phyloP scores from a whole-genome alignment of 2,329 filamentous ascomycete genomes.

The Scleromitrula shiraiana region DNA sequence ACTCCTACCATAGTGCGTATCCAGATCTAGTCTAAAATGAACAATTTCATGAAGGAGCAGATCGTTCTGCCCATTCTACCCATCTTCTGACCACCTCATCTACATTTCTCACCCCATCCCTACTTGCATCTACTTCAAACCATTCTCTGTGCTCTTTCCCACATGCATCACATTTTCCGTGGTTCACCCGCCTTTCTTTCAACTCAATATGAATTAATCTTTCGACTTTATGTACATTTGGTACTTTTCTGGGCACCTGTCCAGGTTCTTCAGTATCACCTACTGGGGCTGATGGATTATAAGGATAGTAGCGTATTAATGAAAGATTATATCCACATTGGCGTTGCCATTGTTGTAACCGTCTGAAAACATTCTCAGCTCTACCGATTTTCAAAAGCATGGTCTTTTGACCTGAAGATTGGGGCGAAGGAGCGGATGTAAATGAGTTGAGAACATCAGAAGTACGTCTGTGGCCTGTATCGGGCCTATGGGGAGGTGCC shows the following conservation, averaged over 20 bases:
- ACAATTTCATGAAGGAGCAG: not conserved
- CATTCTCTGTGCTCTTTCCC: slow-evolving; percentile 85
- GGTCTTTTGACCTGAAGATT: slow-evolving; percentile 41
- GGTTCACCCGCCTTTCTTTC: slow-evolving; percentile 47
- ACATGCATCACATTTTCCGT: slow-evolving; percentile 62
- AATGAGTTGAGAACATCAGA: slow-evolving; percentile 50
- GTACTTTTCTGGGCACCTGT: slow-evolving; percentile 58
- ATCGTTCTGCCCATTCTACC: slow-evolving; percentile 58
- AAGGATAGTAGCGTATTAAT: slow-evolving; percentile 86
- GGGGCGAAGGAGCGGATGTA: slow-evolving; percentile 31
- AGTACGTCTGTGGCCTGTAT: slow-evolving; percentile 33
- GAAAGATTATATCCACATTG: slow-evolving; percentile 89
- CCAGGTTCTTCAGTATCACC: slow-evolving; percentile 18
- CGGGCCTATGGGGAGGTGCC: slow-evolving; percentile 38
- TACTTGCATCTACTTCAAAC: slow-evolving; percentile 79
- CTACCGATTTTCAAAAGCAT: slow-evolving; percentile 62
- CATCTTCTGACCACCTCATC: slow-evolving; percentile 74
- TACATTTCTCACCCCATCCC: slow-evolving; percentile 58
- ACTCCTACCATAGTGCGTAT: not conserved
- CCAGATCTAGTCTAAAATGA: not conserved
- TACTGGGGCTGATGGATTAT: slow-evolving; percentile 37
- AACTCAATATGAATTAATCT: slow-evolving; percentile 85
- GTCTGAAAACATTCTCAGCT: slow-evolving; percentile 75
- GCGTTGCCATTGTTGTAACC: slow-evolving; percentile 85
- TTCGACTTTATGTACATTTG: slow-evolving; percentile 82